Evolutionary conservation across 2,329 filamentous ascomycete species (phyloP).

Genomic region (Capronia coronata): DNA sequence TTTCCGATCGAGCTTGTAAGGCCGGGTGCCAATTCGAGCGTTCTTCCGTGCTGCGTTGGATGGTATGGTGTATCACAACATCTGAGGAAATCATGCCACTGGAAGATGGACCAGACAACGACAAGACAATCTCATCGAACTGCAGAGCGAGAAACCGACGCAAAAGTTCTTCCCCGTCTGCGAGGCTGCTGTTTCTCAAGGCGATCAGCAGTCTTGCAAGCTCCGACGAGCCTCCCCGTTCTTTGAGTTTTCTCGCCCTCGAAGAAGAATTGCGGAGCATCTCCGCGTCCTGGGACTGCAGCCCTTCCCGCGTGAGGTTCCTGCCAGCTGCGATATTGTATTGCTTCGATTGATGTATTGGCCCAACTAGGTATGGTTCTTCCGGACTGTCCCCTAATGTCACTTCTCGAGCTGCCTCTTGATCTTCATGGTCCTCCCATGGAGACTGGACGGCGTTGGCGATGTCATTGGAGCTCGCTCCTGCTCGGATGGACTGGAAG

Average conservation of each 20-base stretch:
- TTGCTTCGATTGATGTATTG: background rate
- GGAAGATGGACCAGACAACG: background rate
- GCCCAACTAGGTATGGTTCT: background rate
- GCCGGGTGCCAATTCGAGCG: slow-evolving; percentile 20
- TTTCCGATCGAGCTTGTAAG: slow-evolving; percentile 11
- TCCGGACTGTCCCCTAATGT: background rate
- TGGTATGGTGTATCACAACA: background rate
- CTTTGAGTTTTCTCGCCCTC: slow-evolving; percentile 1
- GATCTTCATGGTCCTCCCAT: slow-evolving; percentile 4
- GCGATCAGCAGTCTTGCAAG: slow-evolving; percentile 6
- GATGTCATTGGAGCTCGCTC: slow-evolving; percentile 13
- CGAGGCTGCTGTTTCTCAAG: slow-evolving; percentile 1
- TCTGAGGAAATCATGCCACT: slow-evolving; percentile 3
- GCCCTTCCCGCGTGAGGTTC: background rate
- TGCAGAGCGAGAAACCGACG: slow-evolving; percentile 7
- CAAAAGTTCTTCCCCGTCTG: slow-evolving; percentile 14
- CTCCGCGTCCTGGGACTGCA: background rate
- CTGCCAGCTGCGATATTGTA: background rate
- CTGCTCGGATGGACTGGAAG: slow-evolving; percentile 8
- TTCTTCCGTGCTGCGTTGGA: slow-evolving; percentile 2
- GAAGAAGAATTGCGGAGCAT: background rate
- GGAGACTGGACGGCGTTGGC: slow-evolving; percentile 5
- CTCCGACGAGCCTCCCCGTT: background rate
- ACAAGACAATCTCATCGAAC: slow-evolving; percentile 1
- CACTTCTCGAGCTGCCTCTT: slow-evolving; percentile 6